Evolutionary conservation across 768 basidiomycete genomes (phyloP), one percentile per base, ranked within the genome.

Genomic region (Leccinum pellstonianum): DNA sequence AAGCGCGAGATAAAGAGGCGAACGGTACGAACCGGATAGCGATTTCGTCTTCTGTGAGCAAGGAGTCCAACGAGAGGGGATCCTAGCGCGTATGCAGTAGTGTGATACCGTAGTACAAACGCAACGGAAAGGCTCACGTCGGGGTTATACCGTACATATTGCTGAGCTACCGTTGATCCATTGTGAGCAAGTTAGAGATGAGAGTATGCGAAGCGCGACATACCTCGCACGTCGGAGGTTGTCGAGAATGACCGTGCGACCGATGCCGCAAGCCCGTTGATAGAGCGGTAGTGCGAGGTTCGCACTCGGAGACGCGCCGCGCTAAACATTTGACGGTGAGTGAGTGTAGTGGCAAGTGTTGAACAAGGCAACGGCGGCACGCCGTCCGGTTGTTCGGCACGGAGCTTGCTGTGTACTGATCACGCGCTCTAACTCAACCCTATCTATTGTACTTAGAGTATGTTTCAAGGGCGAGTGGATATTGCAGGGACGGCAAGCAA

Each of bases 1-100:
- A 54, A 48, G 55, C 38, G 35, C 33, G 21, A 5, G 10, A 33
- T 19, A 33, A 52, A 52, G 19, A 33, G 31, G 19, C 3, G 17
- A 58, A 64, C 80, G 48, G 43, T 4, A 47, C 63, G 25, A 60
- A 94, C 95, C 93, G 84, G 65, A 97, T 89, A 14, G 91, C 89
- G 64, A 84, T 80, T 75, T 98, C 96, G 38, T 97, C 96, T 54
- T 94, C 93, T 0, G 91, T 91, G 62, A 98, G 76, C 43, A 91
- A 80, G 0, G 85, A 84, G 60, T 93, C 90, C 29, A 94, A 68
- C 66, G 84, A 84, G 64, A 98, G 76, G 0, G 95, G 91, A 70
- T 98, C 95, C 92, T 95, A 58, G 5, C 48, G 25, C 35, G 17
- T n/a, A 38, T 9, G 51, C 19, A 21, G 23, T 25, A 55, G n/a